Base-by-base conservation (phyloP, 108 stramenopile genomes). In the Pseudonitzschia multistriata region DNA sequence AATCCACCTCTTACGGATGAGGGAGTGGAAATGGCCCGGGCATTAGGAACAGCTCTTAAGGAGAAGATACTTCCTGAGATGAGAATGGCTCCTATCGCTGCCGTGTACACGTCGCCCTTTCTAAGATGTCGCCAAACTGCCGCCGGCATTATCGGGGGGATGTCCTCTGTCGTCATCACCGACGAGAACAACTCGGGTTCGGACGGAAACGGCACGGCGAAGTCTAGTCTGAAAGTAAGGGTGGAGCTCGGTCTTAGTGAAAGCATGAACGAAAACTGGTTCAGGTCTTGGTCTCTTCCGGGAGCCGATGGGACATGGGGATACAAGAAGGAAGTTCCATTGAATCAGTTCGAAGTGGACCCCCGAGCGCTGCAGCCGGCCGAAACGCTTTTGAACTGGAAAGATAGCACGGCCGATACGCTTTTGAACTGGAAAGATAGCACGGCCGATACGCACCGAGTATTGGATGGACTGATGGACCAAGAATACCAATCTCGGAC, bases 271-370 rank as follows among this genome's bases (percentile, higher is more conserved):
- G 70, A 82, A 52, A 74, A 67, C 30, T 86, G 80, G 80, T 86
- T 75, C 61, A 66, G 80, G 31, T 78, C 77, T 7, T 86, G 85
- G 85, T 57, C 73, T 7, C 3, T 79, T 7, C 72, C 70, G 10
- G 78, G 66, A 10, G 67, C 78, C 19, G 78, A 86, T 36, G 74
- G 78, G 40, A 79, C 79, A 24, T 86, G 85, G 85, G 82, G 80
- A 17, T 73, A 70, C 49, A 65, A 62, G 35, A 68, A 42, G 35
- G 73, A 79, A 30, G 30, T 30, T 29, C 56, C 56, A 6, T 7
- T 39, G 7, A 5, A 39, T 39, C 30, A 57, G 28, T 29, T 57
- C 15, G 19, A n/a, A 40, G 33, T 78, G n/a, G 63, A 74, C 36
- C 56, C 47, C 15, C 31, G 21, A 22, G 70, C 66, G 2, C 53